phyloP scores from a whole-genome alignment of 2,329 filamentous ascomycete species.

The Ascosphaera aggregata region DNA sequence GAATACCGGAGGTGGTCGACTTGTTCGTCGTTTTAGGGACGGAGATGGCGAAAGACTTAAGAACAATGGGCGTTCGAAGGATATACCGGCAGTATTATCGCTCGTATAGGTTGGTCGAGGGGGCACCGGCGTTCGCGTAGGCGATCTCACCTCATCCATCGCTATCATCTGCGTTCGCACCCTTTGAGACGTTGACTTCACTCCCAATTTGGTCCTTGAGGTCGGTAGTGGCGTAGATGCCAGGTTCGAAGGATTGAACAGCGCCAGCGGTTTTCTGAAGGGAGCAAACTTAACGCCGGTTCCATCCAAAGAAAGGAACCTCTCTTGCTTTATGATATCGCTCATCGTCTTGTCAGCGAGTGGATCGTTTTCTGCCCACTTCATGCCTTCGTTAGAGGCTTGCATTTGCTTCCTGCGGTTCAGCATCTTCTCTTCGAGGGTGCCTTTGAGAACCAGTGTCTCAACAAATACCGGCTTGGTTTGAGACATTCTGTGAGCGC shows the following conservation, averaged over 20 bases:
- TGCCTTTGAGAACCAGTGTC: conserved; percentile 57
- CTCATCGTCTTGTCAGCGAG: conserved; percentile 35
- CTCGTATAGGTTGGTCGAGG: background rate
- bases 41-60: background rate
- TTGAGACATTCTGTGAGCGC: conserved; percentile 73
- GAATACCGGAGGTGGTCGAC: background rate
- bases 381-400: conserved; percentile 31
- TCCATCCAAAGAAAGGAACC: conserved; percentile 15
- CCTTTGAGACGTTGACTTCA: no score
- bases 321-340: conserved; percentile 33
- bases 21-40: background rate
- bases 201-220: no score
- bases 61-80: background rate
- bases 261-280: background rate
- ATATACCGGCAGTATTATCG: background rate
- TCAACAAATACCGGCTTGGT: conserved; percentile 57
- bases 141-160: background rate
- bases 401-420: conserved; percentile 46
- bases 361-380: conserved; percentile 30
- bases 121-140: background rate
- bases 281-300: background rate
- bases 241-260: background rate
- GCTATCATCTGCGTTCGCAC: no score
- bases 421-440: conserved; percentile 68
- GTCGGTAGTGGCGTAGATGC: no score